Evolutionary conservation across 306 rosid species (phyloP).

Genomic region (Begonia loranthoides): DNA sequence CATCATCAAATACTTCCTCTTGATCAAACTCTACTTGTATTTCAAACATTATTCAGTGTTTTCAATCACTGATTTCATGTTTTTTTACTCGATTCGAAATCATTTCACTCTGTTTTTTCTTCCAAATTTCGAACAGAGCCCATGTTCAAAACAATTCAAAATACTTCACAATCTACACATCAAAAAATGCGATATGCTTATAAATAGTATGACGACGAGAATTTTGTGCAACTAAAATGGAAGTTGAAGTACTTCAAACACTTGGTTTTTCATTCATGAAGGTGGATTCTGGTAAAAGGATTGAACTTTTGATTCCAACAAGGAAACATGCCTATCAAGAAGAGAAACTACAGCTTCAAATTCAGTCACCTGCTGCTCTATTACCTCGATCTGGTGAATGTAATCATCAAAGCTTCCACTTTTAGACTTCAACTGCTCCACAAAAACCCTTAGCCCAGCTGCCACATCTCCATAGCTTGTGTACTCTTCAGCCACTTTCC

Average conservation of each 20-base stretch:
- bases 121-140: too few relatives aligned
- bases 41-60: too few relatives aligned
- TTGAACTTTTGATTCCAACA: slow-evolving; percentile 57
- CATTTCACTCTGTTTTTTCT: too few relatives aligned
- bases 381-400: slow-evolving; percentile 54
- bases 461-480: slow-evolving; percentile 72
- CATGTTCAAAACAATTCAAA: too few relatives aligned
- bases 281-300: slow-evolving; percentile 25
- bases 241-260: not conserved
- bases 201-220: too few relatives aligned
- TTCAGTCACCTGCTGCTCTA: slow-evolving; percentile 75
- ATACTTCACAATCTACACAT: not conserved
- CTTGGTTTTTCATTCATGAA: too few relatives aligned
- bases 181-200: not conserved
- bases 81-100: too few relatives aligned
- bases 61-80: too few relatives aligned
- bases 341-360: slow-evolving; percentile 74
- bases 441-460: slow-evolving; percentile 72
- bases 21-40: too few relatives aligned
- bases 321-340: slow-evolving; percentile 58
- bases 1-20: too few relatives aligned
- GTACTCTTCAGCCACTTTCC: slow-evolving; percentile 69
- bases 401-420: slow-evolving; percentile 61
- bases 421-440: slow-evolving; percentile 75
- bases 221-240: too few relatives aligned